Evolutionary conservation across 2,329 filamentous ascomycete species (phyloP).

Genomic region (Botrytis elliptica): DNA sequence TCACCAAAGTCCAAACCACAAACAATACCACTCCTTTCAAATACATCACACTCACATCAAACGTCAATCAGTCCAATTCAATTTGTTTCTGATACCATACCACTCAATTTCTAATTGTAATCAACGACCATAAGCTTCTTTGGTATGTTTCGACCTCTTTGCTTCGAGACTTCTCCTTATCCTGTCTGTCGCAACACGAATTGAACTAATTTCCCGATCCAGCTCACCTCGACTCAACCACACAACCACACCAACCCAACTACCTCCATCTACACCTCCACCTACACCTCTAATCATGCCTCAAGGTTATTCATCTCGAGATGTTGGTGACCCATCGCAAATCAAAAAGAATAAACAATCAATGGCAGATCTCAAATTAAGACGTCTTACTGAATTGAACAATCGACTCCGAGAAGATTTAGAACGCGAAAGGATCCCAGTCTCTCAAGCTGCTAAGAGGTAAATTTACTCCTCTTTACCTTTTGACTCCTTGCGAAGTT

Average conservation of each 20-base stretch:
- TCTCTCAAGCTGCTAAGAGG: conserved; percentile 89
- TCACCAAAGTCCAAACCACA: background rate
- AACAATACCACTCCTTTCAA: conserved; percentile 12
- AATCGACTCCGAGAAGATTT: conserved; percentile 93
- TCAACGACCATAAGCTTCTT: background rate
- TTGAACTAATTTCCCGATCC: conserved; percentile 14
- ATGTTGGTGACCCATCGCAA: conserved; percentile 65
- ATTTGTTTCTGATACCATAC: background rate
- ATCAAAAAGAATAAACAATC: conserved; percentile 95
- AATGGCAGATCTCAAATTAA: conserved; percentile 97
- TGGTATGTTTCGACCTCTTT: conserved; percentile 5
- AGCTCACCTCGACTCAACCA: background rate
- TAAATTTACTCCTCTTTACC: conserved; percentile 45
- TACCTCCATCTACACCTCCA: background rate
- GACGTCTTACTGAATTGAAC: conserved; percentile 94
- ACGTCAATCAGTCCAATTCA: background rate
- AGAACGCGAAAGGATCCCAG: conserved; percentile 90
- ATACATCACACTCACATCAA: background rate
- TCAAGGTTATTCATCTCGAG: conserved; percentile 66
- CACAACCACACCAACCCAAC: background rate
- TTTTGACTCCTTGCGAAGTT: background rate
- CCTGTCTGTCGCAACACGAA: conserved; percentile 9
- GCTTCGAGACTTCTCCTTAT: conserved; percentile 13
- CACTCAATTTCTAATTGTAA: conserved; percentile 14
- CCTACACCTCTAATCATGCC: conserved; percentile 44